Evolutionary conservation across 2,329 filamentous ascomycete genomes (phyloP).

Genomic region (Penicillium decumbens): DNA sequence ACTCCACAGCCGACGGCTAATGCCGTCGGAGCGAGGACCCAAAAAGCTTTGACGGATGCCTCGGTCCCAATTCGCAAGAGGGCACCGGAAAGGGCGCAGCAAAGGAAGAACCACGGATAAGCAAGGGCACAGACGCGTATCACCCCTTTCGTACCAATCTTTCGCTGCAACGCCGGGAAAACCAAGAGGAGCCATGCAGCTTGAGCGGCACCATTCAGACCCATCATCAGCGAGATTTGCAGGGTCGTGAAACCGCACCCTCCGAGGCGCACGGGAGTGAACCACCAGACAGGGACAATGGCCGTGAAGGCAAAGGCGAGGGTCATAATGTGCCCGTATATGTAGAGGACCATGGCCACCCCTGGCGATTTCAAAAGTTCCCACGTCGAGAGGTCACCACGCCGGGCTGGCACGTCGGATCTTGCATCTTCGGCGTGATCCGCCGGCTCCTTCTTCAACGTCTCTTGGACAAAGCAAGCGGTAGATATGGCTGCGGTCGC

Average conservation of each 20-base stretch:
- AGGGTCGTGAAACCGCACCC: slow-evolving; percentile 60
- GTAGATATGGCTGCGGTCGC: slow-evolving; percentile 48
- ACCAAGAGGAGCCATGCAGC: slow-evolving; percentile 65
- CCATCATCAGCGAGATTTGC: slow-evolving; percentile 64
- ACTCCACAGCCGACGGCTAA: slow-evolving; percentile 59
- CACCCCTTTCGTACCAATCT: slow-evolving; percentile 62
- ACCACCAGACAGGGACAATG: slow-evolving; percentile 39
- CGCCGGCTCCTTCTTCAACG: slow-evolving; percentile 46
- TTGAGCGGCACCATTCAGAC: slow-evolving; percentile 60
- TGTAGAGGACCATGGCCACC: slow-evolving; percentile 61
- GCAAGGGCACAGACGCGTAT: slow-evolving; percentile 53
- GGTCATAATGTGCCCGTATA: slow-evolving; percentile 63
- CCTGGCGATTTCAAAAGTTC: slow-evolving; percentile 60
- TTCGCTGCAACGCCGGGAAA: slow-evolving; percentile 64
- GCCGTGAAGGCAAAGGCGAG: slow-evolving; percentile 59
- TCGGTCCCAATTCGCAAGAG: slow-evolving; percentile 47
- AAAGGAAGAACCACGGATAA: slow-evolving; percentile 62
- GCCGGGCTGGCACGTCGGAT: slow-evolving; percentile 5
- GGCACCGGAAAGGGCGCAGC: slow-evolving; percentile 52
- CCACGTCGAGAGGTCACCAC: slow-evolving; percentile 16
- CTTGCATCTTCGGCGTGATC: background rate
- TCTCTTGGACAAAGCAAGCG: slow-evolving; percentile 53
- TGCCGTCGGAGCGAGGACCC: slow-evolving; percentile 46
- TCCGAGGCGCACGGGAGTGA: slow-evolving; percentile 52
- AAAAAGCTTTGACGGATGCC: slow-evolving; percentile 50